A percentile compares a stretch with the other conserved stretches of the same genome.
These are phyloP conservation scores for Leucocoprinus sp. DNA, from an alignment of 768 basidiomycete species.

Conservation along the genomic window DNA sequence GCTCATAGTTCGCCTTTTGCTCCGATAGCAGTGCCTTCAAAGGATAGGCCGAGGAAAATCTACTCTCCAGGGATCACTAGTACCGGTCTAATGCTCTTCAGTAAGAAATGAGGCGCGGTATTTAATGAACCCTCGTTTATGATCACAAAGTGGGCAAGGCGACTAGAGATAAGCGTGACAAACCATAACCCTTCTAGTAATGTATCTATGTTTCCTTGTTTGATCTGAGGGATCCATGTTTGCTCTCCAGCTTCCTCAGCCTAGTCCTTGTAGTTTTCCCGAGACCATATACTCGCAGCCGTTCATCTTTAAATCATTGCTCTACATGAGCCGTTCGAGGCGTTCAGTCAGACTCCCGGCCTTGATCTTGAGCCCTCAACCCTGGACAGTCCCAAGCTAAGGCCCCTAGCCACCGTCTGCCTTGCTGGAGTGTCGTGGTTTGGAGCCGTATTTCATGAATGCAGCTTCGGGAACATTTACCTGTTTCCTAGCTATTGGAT, in stretches of 20 bases:
- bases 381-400: conserved; percentile 1
- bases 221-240: background rate
- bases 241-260: background rate
- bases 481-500: background rate
- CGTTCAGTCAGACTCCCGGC: background rate
- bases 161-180: background rate
- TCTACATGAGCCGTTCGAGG: background rate
- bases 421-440: conserved; percentile 3
- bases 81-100: background rate
- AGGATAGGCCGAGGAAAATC: background rate
- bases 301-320: background rate
- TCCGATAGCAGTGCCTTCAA: background rate
- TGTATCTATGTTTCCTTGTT: conserved; percentile 4
- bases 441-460: conserved; percentile 2
- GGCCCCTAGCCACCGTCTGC: background rate
- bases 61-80: background rate
- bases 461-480: background rate
- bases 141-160: background rate
- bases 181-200: conserved; percentile 12
- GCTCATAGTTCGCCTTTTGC: background rate
- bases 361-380: background rate
- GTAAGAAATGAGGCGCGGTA: background rate
- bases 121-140: background rate
- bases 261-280: background rate
- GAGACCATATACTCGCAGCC: background rate